phyloP scores from a whole-genome alignment of 2,329 filamentous ascomycete species.

The Hansfordia pulvinata region DNA sequence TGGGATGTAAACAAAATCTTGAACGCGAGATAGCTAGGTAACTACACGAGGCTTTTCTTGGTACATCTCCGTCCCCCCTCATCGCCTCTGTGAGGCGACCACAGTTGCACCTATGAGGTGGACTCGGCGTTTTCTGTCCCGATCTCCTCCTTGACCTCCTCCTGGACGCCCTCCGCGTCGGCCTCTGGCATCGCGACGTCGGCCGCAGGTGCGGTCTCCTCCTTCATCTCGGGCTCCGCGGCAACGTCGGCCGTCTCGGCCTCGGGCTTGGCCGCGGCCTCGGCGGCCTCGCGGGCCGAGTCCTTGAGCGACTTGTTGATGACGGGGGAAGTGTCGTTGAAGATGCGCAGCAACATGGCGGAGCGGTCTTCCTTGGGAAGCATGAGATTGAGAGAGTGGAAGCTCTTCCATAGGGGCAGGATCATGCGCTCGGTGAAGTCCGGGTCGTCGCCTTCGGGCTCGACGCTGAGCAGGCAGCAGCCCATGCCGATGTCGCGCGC shows the following conservation, averaged over 20 bases:
- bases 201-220: slow-evolving; percentile 2
- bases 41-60: no score
- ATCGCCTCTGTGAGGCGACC: no score
- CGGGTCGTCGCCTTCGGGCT: slow-evolving; percentile 52
- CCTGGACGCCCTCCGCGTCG: slow-evolving; percentile 2
- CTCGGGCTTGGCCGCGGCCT: slow-evolving; percentile 21
- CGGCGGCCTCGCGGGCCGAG: slow-evolving; percentile 25
- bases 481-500: slow-evolving; percentile 74
- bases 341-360: slow-evolving; percentile 83
- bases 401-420: slow-evolving; percentile 85
- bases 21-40: no score
- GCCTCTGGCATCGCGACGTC: slow-evolving; percentile 2
- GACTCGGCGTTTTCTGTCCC: no score
- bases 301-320: slow-evolving; percentile 53
- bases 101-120: no score
- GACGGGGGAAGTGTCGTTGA: slow-evolving; percentile 76
- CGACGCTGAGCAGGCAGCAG: slow-evolving; percentile 78
- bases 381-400: slow-evolving; percentile 91
- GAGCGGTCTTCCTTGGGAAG: slow-evolving; percentile 91
- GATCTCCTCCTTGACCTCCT: slow-evolving; percentile 4
- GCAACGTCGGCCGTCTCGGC: slow-evolving; percentile 18
- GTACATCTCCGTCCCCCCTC: no score
- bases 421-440: slow-evolving; percentile 66
- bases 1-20: no score
- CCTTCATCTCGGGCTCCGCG: slow-evolving; percentile 8